Conservation (phyloP, 2,329 filamentous ascomycete genomes). For the Phialophora tarda region DNA sequence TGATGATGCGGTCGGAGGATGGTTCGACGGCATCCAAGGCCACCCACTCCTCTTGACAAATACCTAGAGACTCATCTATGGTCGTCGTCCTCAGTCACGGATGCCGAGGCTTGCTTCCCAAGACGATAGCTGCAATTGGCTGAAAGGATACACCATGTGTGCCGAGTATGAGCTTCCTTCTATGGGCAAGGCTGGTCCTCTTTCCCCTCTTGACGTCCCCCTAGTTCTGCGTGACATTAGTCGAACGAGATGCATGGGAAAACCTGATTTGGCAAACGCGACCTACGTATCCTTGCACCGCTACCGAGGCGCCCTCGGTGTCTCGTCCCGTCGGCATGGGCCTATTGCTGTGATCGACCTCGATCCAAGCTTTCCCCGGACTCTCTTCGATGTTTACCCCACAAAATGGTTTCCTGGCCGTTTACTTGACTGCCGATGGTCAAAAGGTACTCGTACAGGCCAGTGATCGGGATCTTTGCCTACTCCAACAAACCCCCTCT, state of each 20-base stretch:
- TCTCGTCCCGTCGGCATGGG: background rate
- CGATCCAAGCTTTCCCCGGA: slow-evolving; percentile 2
- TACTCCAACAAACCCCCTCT: background rate
- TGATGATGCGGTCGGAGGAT: no score
- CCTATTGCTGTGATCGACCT: background rate
- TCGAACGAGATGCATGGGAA: background rate
- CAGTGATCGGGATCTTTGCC: background rate
- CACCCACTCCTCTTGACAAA: no score
- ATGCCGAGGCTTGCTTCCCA: background rate
- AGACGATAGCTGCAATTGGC: background rate
- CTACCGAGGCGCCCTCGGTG: slow-evolving; percentile 6
- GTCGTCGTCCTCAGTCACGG: no score
- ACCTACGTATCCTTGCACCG: background rate
- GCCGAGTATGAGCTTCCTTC: background rate
- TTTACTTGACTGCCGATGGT: background rate
- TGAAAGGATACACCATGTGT: background rate
- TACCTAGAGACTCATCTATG: no score
- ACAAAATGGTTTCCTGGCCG: background rate
- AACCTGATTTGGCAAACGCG: background rate
- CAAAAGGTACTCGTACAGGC: background rate
- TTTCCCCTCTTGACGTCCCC: background rate
- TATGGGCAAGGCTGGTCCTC: background rate
- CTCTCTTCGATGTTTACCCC: background rate
- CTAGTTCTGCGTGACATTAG: background rate
- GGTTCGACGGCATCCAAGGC: no score